Evolutionary conservation across 176 grass and related monocot species (phyloP).

Genomic region (Coix lacrymajobi): DNA sequence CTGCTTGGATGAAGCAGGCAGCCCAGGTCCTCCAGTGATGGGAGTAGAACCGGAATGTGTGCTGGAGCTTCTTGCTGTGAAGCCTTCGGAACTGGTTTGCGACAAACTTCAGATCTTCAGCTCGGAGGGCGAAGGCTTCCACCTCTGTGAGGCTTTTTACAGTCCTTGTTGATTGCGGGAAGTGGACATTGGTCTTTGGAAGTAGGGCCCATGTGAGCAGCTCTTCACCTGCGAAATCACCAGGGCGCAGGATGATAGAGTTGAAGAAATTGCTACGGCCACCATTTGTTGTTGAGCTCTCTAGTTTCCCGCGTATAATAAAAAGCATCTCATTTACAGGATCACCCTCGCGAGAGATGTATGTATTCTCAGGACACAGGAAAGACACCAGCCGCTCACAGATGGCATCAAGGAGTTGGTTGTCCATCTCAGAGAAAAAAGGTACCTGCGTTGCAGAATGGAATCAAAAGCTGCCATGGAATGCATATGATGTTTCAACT

Average conservation of each 20-base stretch:
- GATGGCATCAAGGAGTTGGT: slow-evolving; percentile 84
- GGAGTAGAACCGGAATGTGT: slow-evolving; percentile 92
- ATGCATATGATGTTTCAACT: neutral
- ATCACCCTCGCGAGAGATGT: slow-evolving; percentile 84
- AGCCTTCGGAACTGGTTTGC: slow-evolving; percentile 84
- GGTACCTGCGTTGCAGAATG: slow-evolving; percentile 56
- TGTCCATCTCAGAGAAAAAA: slow-evolving; percentile 92
- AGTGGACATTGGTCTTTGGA: slow-evolving; percentile 69
- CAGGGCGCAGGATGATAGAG: slow-evolving; percentile 49
- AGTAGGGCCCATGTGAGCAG: slow-evolving; percentile 86
- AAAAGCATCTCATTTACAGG: slow-evolving; percentile 95
- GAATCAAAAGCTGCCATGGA: neutral
- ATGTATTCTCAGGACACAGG: slow-evolving; percentile 76
- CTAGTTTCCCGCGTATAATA: slow-evolving; percentile 79
- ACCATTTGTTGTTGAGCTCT: slow-evolving; percentile 86
- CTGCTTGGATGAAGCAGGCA: slow-evolving; percentile 89
- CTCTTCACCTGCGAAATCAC: slow-evolving; percentile 85
- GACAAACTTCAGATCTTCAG: slow-evolving; percentile 84
- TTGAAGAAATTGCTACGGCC: slow-evolving; percentile 88
- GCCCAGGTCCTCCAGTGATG: slow-evolving; percentile 87
- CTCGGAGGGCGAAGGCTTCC: slow-evolving; percentile 80
- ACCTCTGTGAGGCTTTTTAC: slow-evolving; percentile 81
- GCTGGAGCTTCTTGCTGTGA: slow-evolving; percentile 95
- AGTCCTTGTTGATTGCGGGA: slow-evolving; percentile 66
- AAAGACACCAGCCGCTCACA: slow-evolving; percentile 79